Evolutionary conservation across 495 filamentous ascomycete genomes (phyloP).

Genomic region (Podospora anserina): DNA sequence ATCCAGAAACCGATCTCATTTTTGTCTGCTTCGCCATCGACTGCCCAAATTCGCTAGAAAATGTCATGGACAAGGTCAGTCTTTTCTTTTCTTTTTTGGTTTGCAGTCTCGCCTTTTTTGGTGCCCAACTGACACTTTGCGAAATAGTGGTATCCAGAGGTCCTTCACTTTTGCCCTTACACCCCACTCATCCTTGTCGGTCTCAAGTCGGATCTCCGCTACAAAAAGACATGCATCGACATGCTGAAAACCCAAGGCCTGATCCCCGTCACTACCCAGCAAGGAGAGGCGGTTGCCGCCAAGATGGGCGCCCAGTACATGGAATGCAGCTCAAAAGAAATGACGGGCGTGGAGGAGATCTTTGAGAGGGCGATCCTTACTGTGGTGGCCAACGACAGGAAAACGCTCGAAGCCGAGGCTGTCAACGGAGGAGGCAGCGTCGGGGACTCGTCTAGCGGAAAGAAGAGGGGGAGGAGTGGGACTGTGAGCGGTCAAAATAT

Average conservation of each 20-base stretch:
- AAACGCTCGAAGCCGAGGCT: constrained; percentile 46
- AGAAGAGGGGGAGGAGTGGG: constrained; percentile 12
- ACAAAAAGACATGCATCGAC: constrained; percentile 93
- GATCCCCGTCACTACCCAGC: constrained; percentile 86
- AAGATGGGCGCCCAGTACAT: constrained; percentile 94
- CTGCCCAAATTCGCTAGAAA: constrained; percentile 95
- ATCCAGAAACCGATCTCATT: constrained; percentile 94
- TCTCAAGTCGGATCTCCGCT: constrained; percentile 91
- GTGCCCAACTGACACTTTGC: constrained; percentile 8
- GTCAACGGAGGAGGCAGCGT: constrained; percentile 21
- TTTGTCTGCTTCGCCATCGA: constrained; percentile 99
- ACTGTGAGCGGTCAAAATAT: constrained; percentile 22
- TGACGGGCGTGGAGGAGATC: constrained; percentile 91
- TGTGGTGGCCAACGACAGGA: constrained; percentile 67
- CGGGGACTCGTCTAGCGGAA: neutral
- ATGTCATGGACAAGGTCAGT: constrained; percentile 95
- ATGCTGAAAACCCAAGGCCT: constrained; percentile 96
- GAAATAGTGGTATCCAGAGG: constrained; percentile 93
- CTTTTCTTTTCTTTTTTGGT: neutral
- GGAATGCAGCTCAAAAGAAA: constrained; percentile 97
- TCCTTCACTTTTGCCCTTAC: constrained; percentile 96
- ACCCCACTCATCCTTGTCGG: constrained; percentile 94
- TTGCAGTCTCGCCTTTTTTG: neutral
- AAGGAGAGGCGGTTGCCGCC: constrained; percentile 79
- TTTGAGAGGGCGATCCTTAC: constrained; percentile 86